phyloP scores from a whole-genome alignment of 139 green algal genomes.

The Choricystis sp. region DNA sequence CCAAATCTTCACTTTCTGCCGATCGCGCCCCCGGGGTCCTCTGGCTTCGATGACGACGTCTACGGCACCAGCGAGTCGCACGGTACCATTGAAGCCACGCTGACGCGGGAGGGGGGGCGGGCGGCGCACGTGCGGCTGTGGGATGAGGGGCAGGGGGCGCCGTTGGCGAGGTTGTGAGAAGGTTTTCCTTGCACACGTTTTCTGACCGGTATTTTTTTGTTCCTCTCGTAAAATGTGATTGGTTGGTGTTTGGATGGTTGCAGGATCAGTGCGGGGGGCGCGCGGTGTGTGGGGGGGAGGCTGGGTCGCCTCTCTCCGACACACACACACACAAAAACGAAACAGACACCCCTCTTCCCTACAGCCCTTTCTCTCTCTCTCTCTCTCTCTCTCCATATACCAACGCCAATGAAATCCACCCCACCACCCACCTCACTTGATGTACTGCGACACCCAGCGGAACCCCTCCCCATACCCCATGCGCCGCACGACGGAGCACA shows the following conservation, averaged over 20 bases:
- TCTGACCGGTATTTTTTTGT: neutral
- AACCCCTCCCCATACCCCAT: constrained; percentile 97
- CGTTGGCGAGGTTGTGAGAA: neutral
- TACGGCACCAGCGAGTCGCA: constrained; percentile 88
- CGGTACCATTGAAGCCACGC: constrained; percentile 67
- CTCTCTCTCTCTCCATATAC: too few species aligned
- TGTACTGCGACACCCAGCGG: constrained; percentile 95
- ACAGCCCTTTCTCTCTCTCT: too few species aligned
- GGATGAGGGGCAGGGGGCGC: neutral
- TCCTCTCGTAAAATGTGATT: neutral
- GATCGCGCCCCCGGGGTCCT: constrained; percentile 31
- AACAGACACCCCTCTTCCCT: too few species aligned
- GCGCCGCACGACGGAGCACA: constrained; percentile 83
- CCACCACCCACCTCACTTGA: constrained; percentile 42
- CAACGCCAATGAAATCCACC: too few species aligned
- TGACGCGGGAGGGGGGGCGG: constrained; percentile 26
- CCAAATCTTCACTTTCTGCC: constrained; percentile 97
- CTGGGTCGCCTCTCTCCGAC: too few species aligned
- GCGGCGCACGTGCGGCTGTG: constrained; percentile 11
- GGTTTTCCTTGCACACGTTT: neutral
- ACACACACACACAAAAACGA: too few species aligned
- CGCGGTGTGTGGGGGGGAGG: too few species aligned
- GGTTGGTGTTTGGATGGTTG: too few species aligned
- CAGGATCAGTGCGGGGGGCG: too few species aligned
- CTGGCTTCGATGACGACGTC: constrained; percentile 81